Conservation (phyloP, 768 basidiomycete genomes). For the Postia placenta region DNA sequence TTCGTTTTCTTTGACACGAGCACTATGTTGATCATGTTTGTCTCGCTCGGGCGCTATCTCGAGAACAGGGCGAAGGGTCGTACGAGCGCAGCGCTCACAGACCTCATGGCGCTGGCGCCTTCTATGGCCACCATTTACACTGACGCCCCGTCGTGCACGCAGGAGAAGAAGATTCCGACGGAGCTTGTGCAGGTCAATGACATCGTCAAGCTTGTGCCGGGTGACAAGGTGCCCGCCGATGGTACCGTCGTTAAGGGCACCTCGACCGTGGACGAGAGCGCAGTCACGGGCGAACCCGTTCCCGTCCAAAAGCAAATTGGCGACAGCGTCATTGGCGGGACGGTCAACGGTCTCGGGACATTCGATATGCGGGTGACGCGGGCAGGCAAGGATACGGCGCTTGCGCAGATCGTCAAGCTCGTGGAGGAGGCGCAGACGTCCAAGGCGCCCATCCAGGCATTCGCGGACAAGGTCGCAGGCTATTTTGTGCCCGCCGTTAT, state of each 20-base stretch:
- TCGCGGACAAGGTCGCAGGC: constrained; percentile 91
- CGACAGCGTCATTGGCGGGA: constrained; percentile 90
- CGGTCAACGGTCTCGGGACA: constrained; percentile 94
- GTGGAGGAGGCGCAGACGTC: constrained; percentile 98
- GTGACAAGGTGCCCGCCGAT: constrained; percentile 95
- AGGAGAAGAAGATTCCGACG: constrained; percentile 88
- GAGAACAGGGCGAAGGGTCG: constrained; percentile 97
- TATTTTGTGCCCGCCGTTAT: constrained; percentile 94
- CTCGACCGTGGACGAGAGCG: constrained; percentile 91
- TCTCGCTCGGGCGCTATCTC: constrained; percentile 90
- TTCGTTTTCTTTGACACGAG: constrained; percentile 97
- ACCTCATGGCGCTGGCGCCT: constrained; percentile 92
- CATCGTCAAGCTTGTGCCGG: constrained; percentile 88
- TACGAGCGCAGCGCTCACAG: constrained; percentile 93
- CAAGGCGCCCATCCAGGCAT: constrained; percentile 97
- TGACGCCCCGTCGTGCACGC: constrained; percentile 69
- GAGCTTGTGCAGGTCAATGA: constrained; percentile 95
- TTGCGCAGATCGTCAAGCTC: constrained; percentile 92
- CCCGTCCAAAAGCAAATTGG: constrained; percentile 82
- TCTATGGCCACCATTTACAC: constrained; percentile 96
- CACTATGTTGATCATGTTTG: constrained; percentile 97
- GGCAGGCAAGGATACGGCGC: constrained; percentile 93
- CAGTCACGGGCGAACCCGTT: constrained; percentile 91
- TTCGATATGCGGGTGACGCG: constrained; percentile 95
- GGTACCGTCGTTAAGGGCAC: constrained; percentile 84